Conservation (phyloP, 1,139 yeast genomes). For the Suhomyces choctaworum region DNA sequence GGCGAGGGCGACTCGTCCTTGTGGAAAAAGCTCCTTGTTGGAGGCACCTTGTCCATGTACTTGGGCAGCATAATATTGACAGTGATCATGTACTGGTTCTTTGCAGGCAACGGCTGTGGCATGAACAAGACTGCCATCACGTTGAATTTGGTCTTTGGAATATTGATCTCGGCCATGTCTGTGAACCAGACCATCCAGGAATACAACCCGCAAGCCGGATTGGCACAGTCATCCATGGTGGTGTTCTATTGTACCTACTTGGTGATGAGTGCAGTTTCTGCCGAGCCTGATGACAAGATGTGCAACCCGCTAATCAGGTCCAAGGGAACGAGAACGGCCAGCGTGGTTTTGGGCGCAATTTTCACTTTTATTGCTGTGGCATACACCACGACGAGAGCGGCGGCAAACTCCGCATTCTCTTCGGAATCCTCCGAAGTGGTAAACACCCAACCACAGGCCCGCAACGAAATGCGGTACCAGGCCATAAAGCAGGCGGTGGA, state of each 20-base stretch:
- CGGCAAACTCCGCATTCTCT: conserved; percentile 68
- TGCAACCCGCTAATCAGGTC: conserved; percentile 93
- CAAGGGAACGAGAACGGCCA: conserved; percentile 84
- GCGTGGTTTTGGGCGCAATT: conserved; percentile 85
- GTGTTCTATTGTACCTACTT: conserved; percentile 90
- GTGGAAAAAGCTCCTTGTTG: conserved; percentile 80
- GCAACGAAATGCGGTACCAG: conserved; percentile 79
- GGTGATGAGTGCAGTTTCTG: conserved; percentile 89
- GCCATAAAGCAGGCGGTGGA: conserved; percentile 93
- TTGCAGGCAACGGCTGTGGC: conserved; percentile 81
- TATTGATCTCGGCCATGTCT: conserved; percentile 68
- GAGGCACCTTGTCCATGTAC: conserved; percentile 89
- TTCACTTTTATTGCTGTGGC: conserved; percentile 96
- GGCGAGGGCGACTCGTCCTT: conserved; percentile 50
- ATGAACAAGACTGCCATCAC: conserved; percentile 90
- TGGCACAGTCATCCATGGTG: conserved; percentile 97
- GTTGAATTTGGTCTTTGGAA: conserved; percentile 64
- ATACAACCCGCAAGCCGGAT: conserved; percentile 90
- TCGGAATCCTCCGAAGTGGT: conserved; percentile 28
- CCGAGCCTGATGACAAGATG: conserved; percentile 90
- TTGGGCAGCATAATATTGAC: conserved; percentile 70
- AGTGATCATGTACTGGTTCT: conserved; percentile 75
- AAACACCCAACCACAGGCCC: conserved; percentile 55
- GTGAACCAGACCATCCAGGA: conserved; percentile 86
- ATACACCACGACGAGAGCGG: conserved; percentile 96